phyloP scores from a whole-genome alignment of 2,329 filamentous ascomycete genomes.

The Pseudogymnoascus sp. region DNA sequence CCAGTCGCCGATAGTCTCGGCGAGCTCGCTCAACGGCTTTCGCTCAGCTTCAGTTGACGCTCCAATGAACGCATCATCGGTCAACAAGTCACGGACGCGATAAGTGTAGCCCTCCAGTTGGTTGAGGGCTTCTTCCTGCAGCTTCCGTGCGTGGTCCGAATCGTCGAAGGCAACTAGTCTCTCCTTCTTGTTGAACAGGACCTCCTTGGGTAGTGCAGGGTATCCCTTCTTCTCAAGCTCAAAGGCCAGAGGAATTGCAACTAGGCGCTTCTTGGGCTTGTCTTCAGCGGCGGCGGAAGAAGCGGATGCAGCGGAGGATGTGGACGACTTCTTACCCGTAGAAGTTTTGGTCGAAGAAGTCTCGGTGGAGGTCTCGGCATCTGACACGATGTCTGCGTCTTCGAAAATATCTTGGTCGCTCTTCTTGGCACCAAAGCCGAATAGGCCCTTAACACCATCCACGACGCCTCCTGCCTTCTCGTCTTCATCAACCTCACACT shows the following conservation, averaged over 20 bases:
- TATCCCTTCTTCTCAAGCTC: slow-evolving; percentile 22
- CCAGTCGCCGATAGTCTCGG: slow-evolving; percentile 74
- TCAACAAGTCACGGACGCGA: slow-evolving; percentile 73
- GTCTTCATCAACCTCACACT: slow-evolving; percentile 70
- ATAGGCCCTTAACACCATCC: slow-evolving; percentile 91
- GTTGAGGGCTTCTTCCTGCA: slow-evolving; percentile 82
- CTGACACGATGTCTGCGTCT: slow-evolving; percentile 37
- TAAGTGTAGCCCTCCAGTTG: slow-evolving; percentile 93
- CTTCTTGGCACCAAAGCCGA: slow-evolving; percentile 89
- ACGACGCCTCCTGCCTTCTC: slow-evolving; percentile 75
- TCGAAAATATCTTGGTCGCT: slow-evolving; percentile 64
- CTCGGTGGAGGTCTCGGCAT: slow-evolving; percentile 33
- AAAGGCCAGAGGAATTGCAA: slow-evolving; percentile 27
- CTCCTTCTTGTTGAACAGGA: slow-evolving; percentile 36
- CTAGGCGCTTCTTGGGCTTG: slow-evolving; percentile 25
- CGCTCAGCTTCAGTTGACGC: slow-evolving; percentile 65
- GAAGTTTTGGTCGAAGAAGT: slow-evolving; percentile 25
- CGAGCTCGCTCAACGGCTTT: slow-evolving; percentile 56
- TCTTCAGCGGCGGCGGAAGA: slow-evolving; percentile 24
- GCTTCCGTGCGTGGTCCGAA: slow-evolving; percentile 70
- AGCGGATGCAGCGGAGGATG: slow-evolving; percentile 37
- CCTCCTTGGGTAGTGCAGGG: slow-evolving; percentile 22
- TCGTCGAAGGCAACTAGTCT: slow-evolving; percentile 77
- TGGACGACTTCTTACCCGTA: slow-evolving; percentile 37
- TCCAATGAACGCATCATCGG: slow-evolving; percentile 65